Percentiles rank a stretch among this genome's conserved stretches.
Evolutionary conservation across 2,329 filamentous ascomycete species (phyloP).

Genomic region (Nigrospora sphaerica): DNA sequence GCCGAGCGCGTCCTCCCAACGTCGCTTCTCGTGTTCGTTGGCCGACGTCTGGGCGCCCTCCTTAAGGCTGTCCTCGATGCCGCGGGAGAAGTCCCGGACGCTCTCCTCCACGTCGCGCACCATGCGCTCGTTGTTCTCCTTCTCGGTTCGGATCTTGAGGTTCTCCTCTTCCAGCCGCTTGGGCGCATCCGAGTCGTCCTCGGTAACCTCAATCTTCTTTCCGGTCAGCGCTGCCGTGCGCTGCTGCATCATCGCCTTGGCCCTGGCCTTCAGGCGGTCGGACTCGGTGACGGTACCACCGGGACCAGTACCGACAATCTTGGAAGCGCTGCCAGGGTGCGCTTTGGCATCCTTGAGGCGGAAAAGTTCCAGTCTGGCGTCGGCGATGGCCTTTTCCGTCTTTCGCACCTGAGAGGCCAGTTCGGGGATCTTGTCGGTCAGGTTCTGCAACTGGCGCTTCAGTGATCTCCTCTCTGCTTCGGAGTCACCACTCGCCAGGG

Average conservation of each 20-base stretch:
- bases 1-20: constrained; percentile 93
- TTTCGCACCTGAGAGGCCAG: constrained; percentile 87
- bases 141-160: constrained; percentile 71
- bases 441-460: constrained; percentile 80
- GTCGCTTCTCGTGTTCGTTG: constrained; percentile 81
- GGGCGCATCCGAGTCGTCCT: constrained; percentile 71
- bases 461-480: constrained; percentile 81
- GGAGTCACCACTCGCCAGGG: constrained; percentile 64
- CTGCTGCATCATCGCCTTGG: constrained; percentile 98
- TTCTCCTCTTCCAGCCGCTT: constrained; percentile 86
- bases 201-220: constrained; percentile 61
- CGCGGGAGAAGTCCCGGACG: constrained; percentile 77
- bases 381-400: constrained; percentile 86
- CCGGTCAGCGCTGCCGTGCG: constrained; percentile 88
- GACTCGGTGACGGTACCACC: constrained; percentile 87
- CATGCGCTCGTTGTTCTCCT: constrained; percentile 94
- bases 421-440: constrained; percentile 86
- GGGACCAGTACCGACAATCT: constrained; percentile 86
- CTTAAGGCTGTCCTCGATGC: constrained; percentile 82
- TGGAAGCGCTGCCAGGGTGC: constrained; percentile 70
- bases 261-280: constrained; percentile 87
- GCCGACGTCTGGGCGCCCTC: constrained; percentile 68
- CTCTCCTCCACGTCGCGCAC: constrained; percentile 95
- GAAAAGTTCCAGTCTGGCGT: constrained; percentile 88
- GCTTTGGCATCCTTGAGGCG: constrained; percentile 88